These are phyloP conservation scores for Teratosphaeria pseudoeucalypti DNA, from an alignment of 2,329 filamentous ascomycete species.

Conservation along the genomic window DNA sequence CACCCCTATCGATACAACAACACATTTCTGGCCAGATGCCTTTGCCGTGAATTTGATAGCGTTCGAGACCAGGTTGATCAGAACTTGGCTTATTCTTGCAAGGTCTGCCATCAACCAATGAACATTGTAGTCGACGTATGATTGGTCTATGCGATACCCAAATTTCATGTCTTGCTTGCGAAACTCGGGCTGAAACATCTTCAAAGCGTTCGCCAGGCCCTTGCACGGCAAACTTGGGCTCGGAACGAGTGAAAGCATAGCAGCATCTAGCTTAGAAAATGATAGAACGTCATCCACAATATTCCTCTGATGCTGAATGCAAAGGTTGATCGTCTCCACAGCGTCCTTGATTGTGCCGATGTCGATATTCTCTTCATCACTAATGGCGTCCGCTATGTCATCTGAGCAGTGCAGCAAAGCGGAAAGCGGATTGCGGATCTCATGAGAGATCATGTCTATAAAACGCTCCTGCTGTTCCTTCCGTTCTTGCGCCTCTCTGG, in stretches of 20 bases:
- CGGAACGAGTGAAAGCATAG: slow-evolving; percentile 20
- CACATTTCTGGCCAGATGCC: slow-evolving; percentile 13
- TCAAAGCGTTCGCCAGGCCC: slow-evolving; percentile 19
- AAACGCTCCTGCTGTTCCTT: slow-evolving; percentile 38
- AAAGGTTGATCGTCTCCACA: slow-evolving; percentile 30
- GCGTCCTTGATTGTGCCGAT: slow-evolving; percentile 17
- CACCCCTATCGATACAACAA: slow-evolving; percentile 17
- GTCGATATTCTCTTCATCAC: slow-evolving; percentile 9
- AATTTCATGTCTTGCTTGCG: slow-evolving; percentile 21
- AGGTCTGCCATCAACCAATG: slow-evolving; percentile 20
- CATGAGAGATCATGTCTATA: slow-evolving; percentile 30
- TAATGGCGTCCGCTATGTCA: slow-evolving; percentile 27
- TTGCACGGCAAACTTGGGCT: slow-evolving; percentile 16
- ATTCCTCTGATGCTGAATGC: slow-evolving; percentile 34
- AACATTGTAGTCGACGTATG: slow-evolving; percentile 15
- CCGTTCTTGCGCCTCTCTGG: slow-evolving; percentile 32
- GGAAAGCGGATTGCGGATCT: slow-evolving; percentile 27
- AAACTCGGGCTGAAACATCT: slow-evolving; percentile 28
- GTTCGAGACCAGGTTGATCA: slow-evolving; percentile 23
- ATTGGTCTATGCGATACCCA: slow-evolving; percentile 16
- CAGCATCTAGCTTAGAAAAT: slow-evolving; percentile 25
- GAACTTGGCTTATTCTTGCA: slow-evolving; percentile 20
- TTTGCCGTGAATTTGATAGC: slow-evolving; percentile 26
- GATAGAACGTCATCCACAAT: slow-evolving; percentile 31
- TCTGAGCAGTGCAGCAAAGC: slow-evolving; percentile 34